Base-by-base conservation (phyloP, 108 stramenopile genomes). In the Pseudonitzschia pungens region DNA sequence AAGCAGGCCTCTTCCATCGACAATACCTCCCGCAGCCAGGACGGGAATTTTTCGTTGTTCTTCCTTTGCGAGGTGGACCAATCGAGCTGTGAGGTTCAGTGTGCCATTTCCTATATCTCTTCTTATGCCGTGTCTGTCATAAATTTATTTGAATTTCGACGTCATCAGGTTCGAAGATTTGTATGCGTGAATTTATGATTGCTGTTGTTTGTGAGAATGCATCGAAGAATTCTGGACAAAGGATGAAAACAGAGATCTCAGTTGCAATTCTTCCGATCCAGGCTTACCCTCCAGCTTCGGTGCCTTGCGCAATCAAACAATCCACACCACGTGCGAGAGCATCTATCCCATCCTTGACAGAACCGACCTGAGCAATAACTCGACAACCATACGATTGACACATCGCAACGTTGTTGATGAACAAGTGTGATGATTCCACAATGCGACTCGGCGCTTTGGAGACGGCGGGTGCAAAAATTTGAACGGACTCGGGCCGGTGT, bases 381-480 rank as follows among this genome's bases (percentile, higher is more conserved):
- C 84, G 72, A 21, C 77, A 42, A 15, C 81, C 83, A 74, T 83
- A 74, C 21, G 76, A 74, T 36, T 87, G 85, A 31, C 86, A 84
- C 53, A 92, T 64, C 33, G 80, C 50, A 6, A 90, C 84, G 58
- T 87, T 89, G 53, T 71, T 69, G 16, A 8, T 29, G 29, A 36
- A 62, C n/a, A 6, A 31, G 8, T 22, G 29, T 0, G 32, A 62
- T 41, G 10, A 16, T 11, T 21, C n/a, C 32, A 26, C 29, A 18
- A 16, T 21, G 21, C 57, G 11, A 50, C 44, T 15, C 24, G 32
- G 51, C 28, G 42, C 21, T 0, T 20, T 44, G 14, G 75, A 53
- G 24, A 93, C 65, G 10, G 89, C 77, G 12, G 89, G 89, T 12
- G 92, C 92, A 75, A 93, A 90, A 77, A 93, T 87, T 71, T 92